phyloP scores from a whole-genome alignment of 2,329 filamentous ascomycete species.

The Gnomoniopsis smithogilvyi region DNA sequence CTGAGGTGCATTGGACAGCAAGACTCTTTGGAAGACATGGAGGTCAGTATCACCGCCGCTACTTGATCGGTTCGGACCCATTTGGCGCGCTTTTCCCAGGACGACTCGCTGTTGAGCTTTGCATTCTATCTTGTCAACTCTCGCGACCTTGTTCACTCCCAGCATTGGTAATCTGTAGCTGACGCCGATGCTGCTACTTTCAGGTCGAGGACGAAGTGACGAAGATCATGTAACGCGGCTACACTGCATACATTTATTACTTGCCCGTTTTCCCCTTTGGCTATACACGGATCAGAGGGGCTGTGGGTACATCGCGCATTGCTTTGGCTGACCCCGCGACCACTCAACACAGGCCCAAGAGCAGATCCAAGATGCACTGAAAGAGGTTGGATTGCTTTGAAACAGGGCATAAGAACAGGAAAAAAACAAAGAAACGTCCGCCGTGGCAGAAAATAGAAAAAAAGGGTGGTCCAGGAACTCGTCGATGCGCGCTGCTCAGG shows the following conservation, averaged over 20 bases:
- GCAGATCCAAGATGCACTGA: slow-evolving; percentile 34
- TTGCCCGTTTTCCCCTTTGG: neutral
- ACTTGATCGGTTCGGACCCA: neutral
- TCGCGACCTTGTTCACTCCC: slow-evolving; percentile 3
- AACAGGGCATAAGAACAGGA: neutral
- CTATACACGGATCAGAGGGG: slow-evolving; percentile 4
- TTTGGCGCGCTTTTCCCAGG: neutral
- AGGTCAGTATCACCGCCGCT: slow-evolving; percentile 64
- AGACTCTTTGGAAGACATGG: slow-evolving; percentile 97
- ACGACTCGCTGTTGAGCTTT: neutral
- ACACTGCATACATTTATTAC: slow-evolving; percentile 10
- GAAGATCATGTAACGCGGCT: slow-evolving; percentile 71
- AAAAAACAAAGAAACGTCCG: neutral
- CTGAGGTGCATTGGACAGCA: slow-evolving; percentile 94
- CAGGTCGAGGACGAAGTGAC: slow-evolving; percentile 89
- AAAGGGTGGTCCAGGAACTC: neutral
- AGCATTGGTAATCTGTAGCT: slow-evolving; percentile 33
- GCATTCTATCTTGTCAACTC: neutral
- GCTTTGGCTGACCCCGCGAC: slow-evolving; percentile 13
- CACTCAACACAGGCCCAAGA: slow-evolving; percentile 39
- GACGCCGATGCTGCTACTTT: slow-evolving; percentile 45
- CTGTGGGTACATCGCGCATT: neutral
- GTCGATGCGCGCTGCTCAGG: slow-evolving; percentile 8
- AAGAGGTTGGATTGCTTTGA: slow-evolving; percentile 15
- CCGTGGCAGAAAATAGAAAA: neutral